Evolutionary conservation across 1,139 yeast species (phyloP), one percentile per base, ranked within the genome.

Genomic region (Protomyces pachydermus): DNA sequence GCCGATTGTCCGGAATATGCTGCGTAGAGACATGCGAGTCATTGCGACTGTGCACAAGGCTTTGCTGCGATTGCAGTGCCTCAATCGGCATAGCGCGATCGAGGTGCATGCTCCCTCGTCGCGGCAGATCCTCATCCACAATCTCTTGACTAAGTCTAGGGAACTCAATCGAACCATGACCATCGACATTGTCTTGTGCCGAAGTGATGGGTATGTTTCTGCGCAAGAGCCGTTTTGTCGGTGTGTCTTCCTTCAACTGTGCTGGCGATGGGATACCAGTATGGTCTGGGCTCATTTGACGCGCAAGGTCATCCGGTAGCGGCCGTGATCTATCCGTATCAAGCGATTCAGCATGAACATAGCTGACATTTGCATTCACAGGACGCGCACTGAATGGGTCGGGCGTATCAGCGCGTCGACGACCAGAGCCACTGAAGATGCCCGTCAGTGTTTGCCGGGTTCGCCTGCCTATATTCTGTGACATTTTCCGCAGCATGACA

Each of bases 31-130:
- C 25, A 5, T n/a, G 23, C 48, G 48, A 42, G 20, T 6, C 23
- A 4, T 18, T 42, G 48, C 48, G 48, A 12, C 48, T 20, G 18
- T 42, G 48, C 25, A 10, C 23, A 12, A 42, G 12, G 18, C 25
- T 18, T 42, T 18, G 23, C 16, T 37, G 42, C 42, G 16, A 12
- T 9, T 37, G 42, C 16, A 14, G 42, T 18, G 20, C 12, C 20
- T 51, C 62, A 9, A 38, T 42, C 6, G 62, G 62, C 62, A 58
- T 39, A 3, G 62, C 56, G 25, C 62, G 42, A 35, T 58, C 62
- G 10, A 58, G 56, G 20, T 58, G 62, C 62, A 58, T 58, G 46
- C 62, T 58, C 14, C 52, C 56, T 10, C 62, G 62, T n/a, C 62
- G 51, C 25, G 45, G 42, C 16, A 55, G 53, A 16, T 58, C 62